Base-by-base conservation (phyloP, 2,329 filamentous ascomycete species). In the Clonostachys sp. region DNA sequence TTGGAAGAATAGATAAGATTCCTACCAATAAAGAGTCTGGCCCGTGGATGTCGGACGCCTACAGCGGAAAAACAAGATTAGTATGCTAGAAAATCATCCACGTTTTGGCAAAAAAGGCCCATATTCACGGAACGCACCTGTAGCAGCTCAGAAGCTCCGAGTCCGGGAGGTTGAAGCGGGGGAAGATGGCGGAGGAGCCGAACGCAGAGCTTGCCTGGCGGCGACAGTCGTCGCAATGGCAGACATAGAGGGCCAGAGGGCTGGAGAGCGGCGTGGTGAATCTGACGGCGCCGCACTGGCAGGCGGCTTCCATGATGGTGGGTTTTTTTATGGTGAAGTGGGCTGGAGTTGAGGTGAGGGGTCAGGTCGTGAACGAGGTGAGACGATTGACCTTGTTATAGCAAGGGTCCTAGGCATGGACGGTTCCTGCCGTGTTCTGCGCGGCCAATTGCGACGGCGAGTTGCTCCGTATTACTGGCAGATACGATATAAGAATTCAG, bases 101-200 rank as follows among this genome's bases (percentile, higher is more conserved):
- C 4, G 24, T 20, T 30, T 30, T 30, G 24, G 24, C 9, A 9
- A 4, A 3, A 30, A 30, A 9, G 10, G 9, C 24, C 7, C 9
- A 4, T 30, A 9, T 30, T 30, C 24, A 18, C 36, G 16, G 16
- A 5, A 71, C 75, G 60, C 57, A 80, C 79, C 68, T 70, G 53
- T 83, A 83, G 53, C 75, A 78, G 48, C 74, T 75, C 53, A 84
- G 56, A 42, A 71, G 51, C 18, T 74, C 70, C 14, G 60, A 65
- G 36, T 64, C 62, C 0, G 82, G 80, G 30, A 87, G 65, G 10
- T 70, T 61, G 50, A 88, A 88, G n/a, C 71, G 71, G 2, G 84
- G 84, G 55, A 87, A 89, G 50, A 87, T 86, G 54, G 84, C 84
- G 35, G 81, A 84, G 34, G 83, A 79, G 30, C 84, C 84, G 63